These are phyloP conservation scores for Parsonsia alboflavescens DNA, from an alignment of 257 asterid genomes.

Conservation along the genomic window DNA sequence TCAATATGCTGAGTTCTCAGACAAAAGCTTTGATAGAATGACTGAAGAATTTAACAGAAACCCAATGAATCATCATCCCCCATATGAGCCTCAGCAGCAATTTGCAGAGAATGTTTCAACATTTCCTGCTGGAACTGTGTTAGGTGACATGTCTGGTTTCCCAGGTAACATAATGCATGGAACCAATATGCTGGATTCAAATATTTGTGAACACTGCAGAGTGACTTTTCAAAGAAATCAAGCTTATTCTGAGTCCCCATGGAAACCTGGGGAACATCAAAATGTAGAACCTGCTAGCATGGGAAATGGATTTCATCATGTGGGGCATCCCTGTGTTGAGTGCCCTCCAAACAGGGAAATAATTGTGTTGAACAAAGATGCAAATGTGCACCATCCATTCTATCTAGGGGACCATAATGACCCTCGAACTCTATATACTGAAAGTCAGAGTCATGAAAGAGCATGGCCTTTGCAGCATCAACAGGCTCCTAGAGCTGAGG, in stretches of 20 bases:
- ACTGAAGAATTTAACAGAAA: constrained; percentile 60
- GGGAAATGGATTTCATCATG: constrained; percentile 66
- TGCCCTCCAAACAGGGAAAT: constrained; percentile 72
- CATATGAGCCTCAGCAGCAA: constrained; percentile 61
- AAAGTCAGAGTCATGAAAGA: constrained; percentile 54
- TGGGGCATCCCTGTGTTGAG: constrained; percentile 54
- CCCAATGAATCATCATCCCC: constrained; percentile 38
- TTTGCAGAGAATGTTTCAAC: constrained; percentile 48
- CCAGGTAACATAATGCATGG: constrained; percentile 68
- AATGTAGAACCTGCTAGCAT: constrained; percentile 45
- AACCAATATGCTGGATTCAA: constrained; percentile 53
- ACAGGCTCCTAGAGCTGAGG: constrained; percentile 52
- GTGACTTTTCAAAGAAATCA: constrained; percentile 59
- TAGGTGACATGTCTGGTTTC: constrained; percentile 56
- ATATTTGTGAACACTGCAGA: constrained; percentile 58
- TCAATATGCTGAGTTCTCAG: constrained; percentile 58
- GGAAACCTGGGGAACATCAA: constrained; percentile 61
- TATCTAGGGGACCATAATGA: constrained; percentile 60
- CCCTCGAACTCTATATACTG: constrained; percentile 49
- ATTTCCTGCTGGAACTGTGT: constrained; percentile 46
- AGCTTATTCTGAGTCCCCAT: constrained; percentile 44
- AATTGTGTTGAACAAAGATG: constrained; percentile 44
- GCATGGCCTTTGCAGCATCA: constrained; percentile 73
- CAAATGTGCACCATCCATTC: constrained; percentile 51
- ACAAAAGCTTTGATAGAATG: constrained; percentile 44